Base-by-base conservation (phyloP, 2,329 filamentous ascomycete genomes). In the Hypoxylon rubiginosum region DNA sequence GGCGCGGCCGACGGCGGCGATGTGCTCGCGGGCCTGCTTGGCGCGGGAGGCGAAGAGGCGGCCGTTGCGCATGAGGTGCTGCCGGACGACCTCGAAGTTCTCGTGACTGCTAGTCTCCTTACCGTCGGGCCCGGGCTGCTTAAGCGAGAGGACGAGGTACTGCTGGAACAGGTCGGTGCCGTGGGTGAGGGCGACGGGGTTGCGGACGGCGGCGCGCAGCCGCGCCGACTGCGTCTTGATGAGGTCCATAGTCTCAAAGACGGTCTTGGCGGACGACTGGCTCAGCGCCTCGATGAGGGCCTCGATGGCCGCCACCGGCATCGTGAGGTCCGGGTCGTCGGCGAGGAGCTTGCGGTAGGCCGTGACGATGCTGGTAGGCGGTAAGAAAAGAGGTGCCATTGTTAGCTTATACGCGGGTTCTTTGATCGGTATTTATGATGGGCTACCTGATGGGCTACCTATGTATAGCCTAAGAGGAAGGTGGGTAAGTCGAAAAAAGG, bases 131-230 rank as follows among this genome's bases (percentile, higher is more conserved):
- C 82, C 80, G 70, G 85, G 84, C 81, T 86, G 83, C 81, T 86
- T 86, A 77, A 91, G 84, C 69, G 86, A 93, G 61, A 90, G 89
- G 74, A 97, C 91, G 72, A 99, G 88, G 81, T 97, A 98, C 77
- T 95, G 91, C 78, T 96, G 92, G 84, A 99, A 98, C 64, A 98
- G 89, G 79, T 97, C 94, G 65, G 94, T 97, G 74, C 96, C 96
- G 59, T 97, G 96, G 52, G 92, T 94, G 15, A 98, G 88, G 4
- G 94, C 95, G 61, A 98, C 92, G 13, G 94, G 92, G 81, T 99
- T 98, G 7, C 91, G 86, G 57, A 97, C 91, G 19, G 90, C 89
- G 62, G 85, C 85, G 79, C 94, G 95, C 69, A 99, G 88, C 74
- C 89, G 88, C 56, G 88, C 85, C 54, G 93, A 95, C 77, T 96